A percentile compares a stretch with the other conserved stretches of the same genome.
phyloP scores from a whole-genome alignment of 352 stramenopile species.

The Phytophthora podocarpi region DNA sequence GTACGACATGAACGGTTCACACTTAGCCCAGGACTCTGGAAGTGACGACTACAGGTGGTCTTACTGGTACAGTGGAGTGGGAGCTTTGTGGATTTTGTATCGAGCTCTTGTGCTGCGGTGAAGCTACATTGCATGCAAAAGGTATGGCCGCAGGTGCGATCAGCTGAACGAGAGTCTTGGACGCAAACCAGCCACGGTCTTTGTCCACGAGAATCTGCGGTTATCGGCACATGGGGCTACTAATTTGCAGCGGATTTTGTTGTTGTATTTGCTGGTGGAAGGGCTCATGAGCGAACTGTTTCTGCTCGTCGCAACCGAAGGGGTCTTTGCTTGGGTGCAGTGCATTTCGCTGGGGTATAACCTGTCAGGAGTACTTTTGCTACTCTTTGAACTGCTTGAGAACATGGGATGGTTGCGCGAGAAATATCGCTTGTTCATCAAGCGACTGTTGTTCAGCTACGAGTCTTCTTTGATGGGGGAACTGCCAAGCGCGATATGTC shows the following conservation, averaged over 20 bases:
- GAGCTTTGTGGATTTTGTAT: conserved; percentile 12
- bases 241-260: conserved; percentile 14
- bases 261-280: conserved; percentile 30
- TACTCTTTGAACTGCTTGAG: conserved; percentile 22
- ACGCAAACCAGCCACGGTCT: conserved; percentile 8
- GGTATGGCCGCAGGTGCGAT: conserved; percentile 9
- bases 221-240: conserved; percentile 16
- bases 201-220: conserved; percentile 19
- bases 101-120: conserved; percentile 13
- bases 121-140: conserved; percentile 14
- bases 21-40: neutral
- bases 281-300: conserved; percentile 35
- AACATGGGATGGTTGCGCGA: conserved; percentile 14
- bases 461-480: conserved; percentile 33
- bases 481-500: conserved; percentile 10
- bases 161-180: conserved; percentile 4
- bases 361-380: conserved; percentile 19
- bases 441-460: conserved; percentile 33
- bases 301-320: conserved; percentile 28
- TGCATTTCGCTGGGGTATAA: conserved; percentile 39
- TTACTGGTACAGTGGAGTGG: conserved; percentile 11
- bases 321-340: conserved; percentile 19
- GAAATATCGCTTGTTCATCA: conserved; percentile 4
- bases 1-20: conserved; percentile 23
- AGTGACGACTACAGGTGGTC: conserved; percentile 10